Evolutionary conservation across 768 basidiomycete genomes (phyloP), one percentile per base, ranked within the genome.

Genomic region (Leccinum aurantiacum): DNA sequence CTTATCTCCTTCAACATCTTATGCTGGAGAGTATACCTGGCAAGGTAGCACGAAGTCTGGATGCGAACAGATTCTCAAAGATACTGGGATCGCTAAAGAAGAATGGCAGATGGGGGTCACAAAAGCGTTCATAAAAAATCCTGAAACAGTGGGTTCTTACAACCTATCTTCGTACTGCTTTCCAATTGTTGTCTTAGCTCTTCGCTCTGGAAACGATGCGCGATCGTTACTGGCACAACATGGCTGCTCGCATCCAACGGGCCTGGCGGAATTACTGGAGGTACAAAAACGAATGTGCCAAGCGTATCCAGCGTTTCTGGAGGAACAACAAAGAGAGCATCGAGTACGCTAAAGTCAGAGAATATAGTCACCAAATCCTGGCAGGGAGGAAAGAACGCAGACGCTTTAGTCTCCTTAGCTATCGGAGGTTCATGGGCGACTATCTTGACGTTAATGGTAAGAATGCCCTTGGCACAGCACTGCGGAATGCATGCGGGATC

Each of bases 81-180:
- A 98, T 69, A 96, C 95, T 13, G 96, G 97, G 27, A 98, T 99
- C 67, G 84, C 92, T 6, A 89, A 86, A 67, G 96, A 98, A 54
- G 96, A 99, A 73, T 99, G 97, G 97, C 97, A 99, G 75, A 97
- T 98, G 95, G 97, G 97, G 56, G 86, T 89, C 4, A 97, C 95
- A 2, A 98, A 99, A 70, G 96, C 96, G 0, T 99, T 99, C 75
- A 98, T 99, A 76, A 98, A 98, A 81, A 98, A 95, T 70, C 97
- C 97, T 0, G 97, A 98, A 74, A 98, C 96, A 19, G 93, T 95
- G 73, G 63, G 86, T 71, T 13, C 46, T 33, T 24, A 17, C 48
- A 25, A 24, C 37, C 59, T 52, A 31, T 35, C 52, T 44, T 50
- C 10, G 19, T 7, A 49, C 10, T 29, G 9, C 19, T 54, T 56